A percentile compares a stretch with the other conserved stretches of the same genome.
Evolutionary conservation across 768 basidiomycete genomes (phyloP).

Genomic region (Sutorius australiensis): DNA sequence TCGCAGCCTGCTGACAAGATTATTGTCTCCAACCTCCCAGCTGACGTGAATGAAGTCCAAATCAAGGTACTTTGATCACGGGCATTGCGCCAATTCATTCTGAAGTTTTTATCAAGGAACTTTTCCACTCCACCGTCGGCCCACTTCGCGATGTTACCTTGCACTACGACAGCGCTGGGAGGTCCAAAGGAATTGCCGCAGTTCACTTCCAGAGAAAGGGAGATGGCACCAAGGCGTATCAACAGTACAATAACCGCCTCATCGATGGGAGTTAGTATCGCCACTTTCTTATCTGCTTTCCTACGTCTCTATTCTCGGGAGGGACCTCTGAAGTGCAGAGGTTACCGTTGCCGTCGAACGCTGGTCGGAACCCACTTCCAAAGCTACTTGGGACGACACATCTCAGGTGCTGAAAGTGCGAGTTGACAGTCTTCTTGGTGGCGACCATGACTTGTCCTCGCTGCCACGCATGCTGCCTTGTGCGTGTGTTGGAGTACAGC

Average conservation of each 20-base stretch:
- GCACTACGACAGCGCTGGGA: constrained; percentile 78
- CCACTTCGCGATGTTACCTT: constrained; percentile 80
- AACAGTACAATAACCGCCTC: constrained; percentile 96
- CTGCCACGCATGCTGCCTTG: constrained; percentile 13
- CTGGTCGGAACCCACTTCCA: constrained; percentile 21
- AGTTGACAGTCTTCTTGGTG: constrained; percentile 29
- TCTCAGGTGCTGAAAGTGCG: constrained; percentile 27
- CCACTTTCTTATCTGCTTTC: constrained; percentile 41
- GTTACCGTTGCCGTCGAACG: constrained; percentile 20
- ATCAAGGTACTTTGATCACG: constrained; percentile 67
- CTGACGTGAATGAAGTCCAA: constrained; percentile 89
- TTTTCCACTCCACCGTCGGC: constrained; percentile 89
- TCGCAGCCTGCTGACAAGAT: constrained; percentile 71
- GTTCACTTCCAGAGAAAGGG: constrained; percentile 84
- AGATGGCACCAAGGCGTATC: constrained; percentile 87
- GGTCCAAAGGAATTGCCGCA: constrained; percentile 87
- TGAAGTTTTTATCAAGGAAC: constrained; percentile 57
- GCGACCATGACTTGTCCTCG: constrained; percentile 31
- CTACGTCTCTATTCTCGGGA: constrained; percentile 25
- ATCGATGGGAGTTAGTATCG: constrained; percentile 99
- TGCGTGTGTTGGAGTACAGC: constrained; percentile 25
- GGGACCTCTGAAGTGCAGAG: constrained; percentile 15
- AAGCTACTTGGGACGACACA: constrained; percentile 24
- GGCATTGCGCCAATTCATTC: neutral
- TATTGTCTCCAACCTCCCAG: constrained; percentile 90